Evolutionary conservation across 768 basidiomycete species (phyloP).

Genomic region (Termitomyces sp.): DNA sequence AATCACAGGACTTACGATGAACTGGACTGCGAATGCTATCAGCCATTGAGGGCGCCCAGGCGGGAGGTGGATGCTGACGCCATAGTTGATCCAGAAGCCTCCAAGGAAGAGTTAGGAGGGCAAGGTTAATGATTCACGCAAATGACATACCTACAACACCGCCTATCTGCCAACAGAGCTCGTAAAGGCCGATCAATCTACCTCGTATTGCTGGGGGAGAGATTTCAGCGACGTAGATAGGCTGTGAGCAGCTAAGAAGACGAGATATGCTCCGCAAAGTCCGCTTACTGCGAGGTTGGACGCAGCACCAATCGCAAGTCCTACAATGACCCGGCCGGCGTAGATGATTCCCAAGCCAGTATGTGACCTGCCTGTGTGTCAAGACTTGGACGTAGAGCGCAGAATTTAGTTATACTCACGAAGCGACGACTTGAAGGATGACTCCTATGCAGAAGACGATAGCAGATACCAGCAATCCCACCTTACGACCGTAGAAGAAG

Average conservation of each 20-base stretch:
- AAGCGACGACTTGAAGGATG: constrained; percentile 27
- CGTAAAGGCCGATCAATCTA: constrained; percentile 41
- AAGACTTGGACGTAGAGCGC: background rate
- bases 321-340: constrained; percentile 34
- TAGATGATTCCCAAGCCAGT: constrained; percentile 34
- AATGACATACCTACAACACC: constrained; percentile 29
- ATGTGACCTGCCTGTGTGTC: constrained; percentile 12
- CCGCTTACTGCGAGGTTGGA: constrained; percentile 26
- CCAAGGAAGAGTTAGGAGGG: background rate
- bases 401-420: constrained; percentile 13
- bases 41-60: constrained; percentile 28
- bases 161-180: constrained; percentile 43
- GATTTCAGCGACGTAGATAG: constrained; percentile 40
- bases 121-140: constrained; percentile 1
- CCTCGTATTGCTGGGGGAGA: constrained; percentile 40
- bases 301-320: constrained; percentile 33
- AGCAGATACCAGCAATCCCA: constrained; percentile 24
- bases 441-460: constrained; percentile 36
- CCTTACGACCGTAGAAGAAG: constrained; percentile 32
- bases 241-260: constrained; percentile 12
- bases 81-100: constrained; percentile 34
- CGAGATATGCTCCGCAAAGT: background rate
- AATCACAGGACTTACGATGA: constrained; percentile 20
- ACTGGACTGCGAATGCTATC: constrained; percentile 32
- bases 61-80: constrained; percentile 22